Conservation (phyloP, 2,329 filamentous ascomycete species). For the Neophaeococcomyces aloes region DNA sequence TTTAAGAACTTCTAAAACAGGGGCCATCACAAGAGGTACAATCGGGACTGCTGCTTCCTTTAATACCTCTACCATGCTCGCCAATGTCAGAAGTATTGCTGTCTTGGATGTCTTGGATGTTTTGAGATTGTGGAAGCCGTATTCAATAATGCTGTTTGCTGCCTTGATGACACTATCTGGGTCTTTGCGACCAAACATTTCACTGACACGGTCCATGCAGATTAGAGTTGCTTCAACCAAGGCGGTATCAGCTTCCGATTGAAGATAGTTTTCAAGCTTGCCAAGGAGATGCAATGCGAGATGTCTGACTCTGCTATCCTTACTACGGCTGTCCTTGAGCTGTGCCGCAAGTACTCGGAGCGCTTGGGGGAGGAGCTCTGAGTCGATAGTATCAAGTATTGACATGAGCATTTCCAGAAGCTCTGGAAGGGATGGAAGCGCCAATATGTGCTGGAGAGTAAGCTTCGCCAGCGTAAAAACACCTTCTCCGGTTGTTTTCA, state of each 20-base stretch:
- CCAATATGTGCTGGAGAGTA: constrained; percentile 67
- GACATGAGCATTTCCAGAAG: constrained; percentile 81
- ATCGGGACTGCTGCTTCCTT: constrained; percentile 77
- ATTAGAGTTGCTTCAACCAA: constrained; percentile 78
- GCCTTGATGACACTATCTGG: constrained; percentile 37
- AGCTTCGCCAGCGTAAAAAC: constrained; percentile 44
- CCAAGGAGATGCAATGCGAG: constrained; percentile 54
- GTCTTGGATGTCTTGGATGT: neutral
- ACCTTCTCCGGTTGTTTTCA: constrained; percentile 8
- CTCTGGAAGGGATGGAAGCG: constrained; percentile 73
- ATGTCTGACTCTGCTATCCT: constrained; percentile 39
- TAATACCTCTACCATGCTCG: constrained; percentile 79
- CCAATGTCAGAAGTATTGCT: constrained; percentile 53
- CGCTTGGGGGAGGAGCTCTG: constrained; percentile 64
- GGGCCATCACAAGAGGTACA: constrained; percentile 63
- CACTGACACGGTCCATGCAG: constrained; percentile 84
- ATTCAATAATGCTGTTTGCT: constrained; percentile 4
- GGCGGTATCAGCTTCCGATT: constrained; percentile 58
- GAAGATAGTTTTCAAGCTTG: constrained; percentile 65
- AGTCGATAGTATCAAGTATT: constrained; percentile 55
- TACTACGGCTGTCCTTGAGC: constrained; percentile 61
- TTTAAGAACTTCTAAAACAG: constrained; percentile 62
- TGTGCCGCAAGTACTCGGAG: constrained; percentile 70
- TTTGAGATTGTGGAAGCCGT: neutral
- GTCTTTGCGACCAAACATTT: constrained; percentile 92